Conservation (phyloP, 164 flowering plant genomes). For the Kalanchoe fedtschenkoi region DNA sequence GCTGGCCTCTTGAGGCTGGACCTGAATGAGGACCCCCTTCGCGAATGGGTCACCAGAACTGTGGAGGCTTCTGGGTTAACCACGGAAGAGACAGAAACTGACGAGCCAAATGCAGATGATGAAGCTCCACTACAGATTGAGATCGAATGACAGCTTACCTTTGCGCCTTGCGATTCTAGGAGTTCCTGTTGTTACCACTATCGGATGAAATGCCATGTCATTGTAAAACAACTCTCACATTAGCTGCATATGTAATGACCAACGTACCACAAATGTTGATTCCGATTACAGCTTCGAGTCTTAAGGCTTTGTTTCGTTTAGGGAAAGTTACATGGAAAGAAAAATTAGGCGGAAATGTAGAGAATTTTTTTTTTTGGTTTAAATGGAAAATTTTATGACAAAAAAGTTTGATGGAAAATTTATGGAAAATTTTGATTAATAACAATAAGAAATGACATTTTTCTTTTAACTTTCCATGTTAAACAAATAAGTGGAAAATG, state of each 20-base stretch:
- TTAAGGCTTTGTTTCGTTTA: too few relatives aligned
- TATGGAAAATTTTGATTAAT: too few relatives aligned
- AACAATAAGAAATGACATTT: too few relatives aligned
- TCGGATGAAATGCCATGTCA: background rate
- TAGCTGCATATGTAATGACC: background rate
- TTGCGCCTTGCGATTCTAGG: background rate
- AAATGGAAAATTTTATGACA: too few relatives aligned
- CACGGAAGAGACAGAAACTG: constrained; percentile 33
- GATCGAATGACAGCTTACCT: constrained; percentile 41
- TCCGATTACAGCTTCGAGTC: too few relatives aligned
- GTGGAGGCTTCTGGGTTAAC: constrained; percentile 72
- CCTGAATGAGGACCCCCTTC: constrained; percentile 77
- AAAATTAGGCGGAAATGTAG: too few relatives aligned
- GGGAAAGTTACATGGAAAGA: too few relatives aligned
- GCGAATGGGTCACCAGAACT: constrained; percentile 68
- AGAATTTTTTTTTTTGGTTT: too few relatives aligned
- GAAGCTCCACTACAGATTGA: constrained; percentile 52
- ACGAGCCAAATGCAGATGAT: constrained; percentile 26
- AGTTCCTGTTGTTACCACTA: background rate
- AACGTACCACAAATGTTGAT: too few relatives aligned
- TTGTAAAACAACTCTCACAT: background rate
- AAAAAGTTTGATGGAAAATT: too few relatives aligned
- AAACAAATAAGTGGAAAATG: too few relatives aligned
- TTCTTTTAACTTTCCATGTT: too few relatives aligned
- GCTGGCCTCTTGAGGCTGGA: constrained; percentile 79